Evolutionary conservation across 352 stramenopile species (phyloP), one percentile per base, ranked within the genome.

Genomic region (Blastocystis sp.): DNA sequence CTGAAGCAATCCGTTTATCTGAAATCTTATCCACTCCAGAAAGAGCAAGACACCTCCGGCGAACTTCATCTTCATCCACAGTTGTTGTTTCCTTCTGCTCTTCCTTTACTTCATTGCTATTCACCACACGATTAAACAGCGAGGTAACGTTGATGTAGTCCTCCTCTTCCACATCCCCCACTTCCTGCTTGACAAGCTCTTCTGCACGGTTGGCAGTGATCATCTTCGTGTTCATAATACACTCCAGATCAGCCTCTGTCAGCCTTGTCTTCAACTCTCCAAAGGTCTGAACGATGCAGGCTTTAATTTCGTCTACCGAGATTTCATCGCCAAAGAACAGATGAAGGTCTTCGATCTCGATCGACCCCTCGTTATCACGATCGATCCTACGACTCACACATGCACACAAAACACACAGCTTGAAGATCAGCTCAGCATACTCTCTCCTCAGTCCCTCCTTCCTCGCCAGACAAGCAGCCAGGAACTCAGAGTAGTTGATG

Each of bases 401-500:
- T 18, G 7, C 0, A 9, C n/a, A 9, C 1, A 3, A 53, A 3
- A 20, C 30, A 4, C 20, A 85, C 73, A 85, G 50, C 47, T 85
- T 85, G 47, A 85, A 85, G 47, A 85, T 85, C 4, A 85, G 56
- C 24, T 85, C 73, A 26, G 73, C 73, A n/a, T 85, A 85, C 26
- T 85, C 73, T 13, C 73, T n/a, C 2, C 53, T 50, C 9, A 85
- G 18, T 3, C 73, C 73, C 53, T 85, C 73, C 56, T 85, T 85
- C 6, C 73, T n/a, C n/a, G 73, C 73, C 37, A 85, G 26, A 26
- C 73, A 85, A 9, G 73, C 73, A 20, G 73, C 73, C 3, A 85
- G n/a, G 50, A 85, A 85, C 53, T 85, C 73, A 4, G 73, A 85
- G 56, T 85, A 85, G 53, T 85, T 85, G 56, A 85, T 85, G 13